A percentile compares a stretch with the other conserved stretches of the same genome.
phyloP scores from a whole-genome alignment of 768 basidiomycete species.

The Strobilomyces confusus region DNA sequence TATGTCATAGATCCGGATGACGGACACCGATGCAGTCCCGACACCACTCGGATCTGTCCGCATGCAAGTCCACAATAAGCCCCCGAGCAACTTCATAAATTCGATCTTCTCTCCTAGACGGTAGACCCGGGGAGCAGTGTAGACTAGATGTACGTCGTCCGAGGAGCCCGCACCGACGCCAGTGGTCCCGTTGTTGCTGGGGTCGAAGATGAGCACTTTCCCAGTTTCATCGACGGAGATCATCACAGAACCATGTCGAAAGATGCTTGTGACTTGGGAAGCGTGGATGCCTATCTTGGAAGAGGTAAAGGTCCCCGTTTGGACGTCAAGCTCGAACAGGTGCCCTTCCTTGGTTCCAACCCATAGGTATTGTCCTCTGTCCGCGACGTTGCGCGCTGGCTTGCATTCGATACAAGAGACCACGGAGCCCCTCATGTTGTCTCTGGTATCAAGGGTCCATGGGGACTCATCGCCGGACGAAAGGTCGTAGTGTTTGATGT shows the following conservation, averaged over 20 bases:
- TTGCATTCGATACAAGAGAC: conserved; percentile 79
- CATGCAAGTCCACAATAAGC: conserved; percentile 80
- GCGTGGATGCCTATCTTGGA: conserved; percentile 61
- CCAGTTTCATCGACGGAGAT: conserved; percentile 82
- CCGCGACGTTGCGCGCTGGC: conserved; percentile 39
- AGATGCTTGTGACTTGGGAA: conserved; percentile 65
- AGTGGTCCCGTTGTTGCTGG: conserved; percentile 29
- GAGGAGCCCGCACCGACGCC: conserved; percentile 22
- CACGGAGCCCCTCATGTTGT: conserved; percentile 62
- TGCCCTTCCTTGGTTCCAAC: conserved; percentile 89
- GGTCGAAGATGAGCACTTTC: conserved; percentile 72
- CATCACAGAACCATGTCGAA: conserved; percentile 68
- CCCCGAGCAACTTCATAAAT: conserved; percentile 70
- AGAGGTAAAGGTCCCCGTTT: conserved; percentile 52
- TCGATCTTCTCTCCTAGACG: conserved; percentile 80
- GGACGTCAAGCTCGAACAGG: conserved; percentile 76
- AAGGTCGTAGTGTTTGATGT: conserved; percentile 63
- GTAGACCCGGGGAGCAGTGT: conserved; percentile 51
- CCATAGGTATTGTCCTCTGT: conserved; percentile 71
- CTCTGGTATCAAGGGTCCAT: conserved; percentile 56
- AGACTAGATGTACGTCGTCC: conserved; percentile 42
- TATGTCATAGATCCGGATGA: conserved; percentile 79
- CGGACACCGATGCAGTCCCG: conserved; percentile 50
- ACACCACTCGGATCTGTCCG: conserved; percentile 48
- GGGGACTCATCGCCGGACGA: conserved; percentile 42